Evolutionary conservation across 345 rosid genomes (phyloP).

Genomic region (Linum trigynum): DNA sequence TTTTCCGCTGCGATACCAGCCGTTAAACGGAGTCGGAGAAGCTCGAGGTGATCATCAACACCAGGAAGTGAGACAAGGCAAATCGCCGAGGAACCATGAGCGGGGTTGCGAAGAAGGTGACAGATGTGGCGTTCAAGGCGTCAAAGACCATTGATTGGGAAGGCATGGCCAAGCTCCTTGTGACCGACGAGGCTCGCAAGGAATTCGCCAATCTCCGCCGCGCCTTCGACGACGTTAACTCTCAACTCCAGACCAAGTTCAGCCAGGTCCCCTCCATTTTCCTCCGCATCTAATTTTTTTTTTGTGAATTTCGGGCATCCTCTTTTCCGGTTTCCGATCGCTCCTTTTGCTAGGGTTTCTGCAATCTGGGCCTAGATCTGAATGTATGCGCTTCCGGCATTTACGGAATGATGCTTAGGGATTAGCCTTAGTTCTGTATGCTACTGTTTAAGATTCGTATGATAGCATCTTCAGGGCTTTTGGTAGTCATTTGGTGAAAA

Average conservation of each 20-base stretch:
- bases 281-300: neutral
- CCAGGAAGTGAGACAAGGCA: neutral
- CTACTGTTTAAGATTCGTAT: neutral
- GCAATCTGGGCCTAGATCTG: neutral
- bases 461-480: neutral
- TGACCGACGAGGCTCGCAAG: constrained; percentile 88
- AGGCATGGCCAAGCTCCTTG: constrained; percentile 85
- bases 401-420: neutral
- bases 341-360: neutral
- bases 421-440: neutral
- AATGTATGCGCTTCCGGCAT: neutral
- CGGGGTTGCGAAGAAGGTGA: constrained; percentile 71
- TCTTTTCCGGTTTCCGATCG: neutral
- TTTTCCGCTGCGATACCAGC: too few relatives aligned
- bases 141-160: constrained; percentile 88
- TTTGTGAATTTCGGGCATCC: neutral
- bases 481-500: neutral
- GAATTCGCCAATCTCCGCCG: constrained; percentile 91
- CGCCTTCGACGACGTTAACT: constrained; percentile 86
- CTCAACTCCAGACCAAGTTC: constrained; percentile 83
- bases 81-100: constrained; percentile 52
- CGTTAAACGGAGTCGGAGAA: too few relatives aligned
- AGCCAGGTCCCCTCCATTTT: constrained; percentile 44
- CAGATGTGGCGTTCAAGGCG: constrained; percentile 86
- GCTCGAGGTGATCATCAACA: too few relatives aligned